Evolutionary conservation across 2,329 filamentous ascomycete species (phyloP).

Genomic region (Pseudogymnoascus sp.): DNA sequence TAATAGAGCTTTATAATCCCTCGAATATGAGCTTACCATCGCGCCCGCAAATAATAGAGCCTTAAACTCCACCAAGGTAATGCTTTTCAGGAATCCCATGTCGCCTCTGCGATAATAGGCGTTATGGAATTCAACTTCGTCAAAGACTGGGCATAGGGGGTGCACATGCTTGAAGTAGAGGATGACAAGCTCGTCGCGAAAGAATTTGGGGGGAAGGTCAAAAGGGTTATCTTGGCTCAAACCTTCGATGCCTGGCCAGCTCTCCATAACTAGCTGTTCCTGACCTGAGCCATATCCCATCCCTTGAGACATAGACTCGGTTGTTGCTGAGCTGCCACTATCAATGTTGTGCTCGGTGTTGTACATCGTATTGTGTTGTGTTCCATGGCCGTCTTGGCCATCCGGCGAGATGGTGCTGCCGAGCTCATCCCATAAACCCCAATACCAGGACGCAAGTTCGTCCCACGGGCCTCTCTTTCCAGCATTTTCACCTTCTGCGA

Average conservation of each 20-base stretch:
- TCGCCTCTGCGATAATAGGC: constrained; percentile 4
- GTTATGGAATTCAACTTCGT: constrained; percentile 10
- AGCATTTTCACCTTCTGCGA: neutral
- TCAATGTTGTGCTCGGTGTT: neutral
- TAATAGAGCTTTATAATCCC: neutral
- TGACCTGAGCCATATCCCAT: neutral
- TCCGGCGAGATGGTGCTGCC: neutral
- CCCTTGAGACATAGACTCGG: neutral
- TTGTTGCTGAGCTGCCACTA: neutral
- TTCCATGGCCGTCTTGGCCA: neutral
- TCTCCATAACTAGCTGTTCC: neutral
- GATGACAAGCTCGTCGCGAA: constrained; percentile 9
- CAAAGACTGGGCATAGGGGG: constrained; percentile 10
- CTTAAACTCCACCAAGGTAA: constrained; percentile 9
- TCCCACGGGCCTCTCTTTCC: constrained; percentile 9
- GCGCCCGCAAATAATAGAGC: constrained; percentile 9
- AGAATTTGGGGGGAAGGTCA: neutral
- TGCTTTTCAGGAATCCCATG: constrained; percentile 4
- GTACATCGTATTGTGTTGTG: neutral
- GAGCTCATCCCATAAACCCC: constrained; percentile 11
- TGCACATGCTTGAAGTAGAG: constrained; percentile 11
- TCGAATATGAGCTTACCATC: neutral
- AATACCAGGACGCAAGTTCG: constrained; percentile 11
- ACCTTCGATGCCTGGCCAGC: neutral
- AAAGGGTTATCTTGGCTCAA: neutral